A percentile compares a stretch with the other conserved stretches of the same genome.
These are phyloP conservation scores for Penicillium brevicompactum DNA, from an alignment of 2,329 filamentous ascomycete species.

Conservation along the genomic window DNA sequence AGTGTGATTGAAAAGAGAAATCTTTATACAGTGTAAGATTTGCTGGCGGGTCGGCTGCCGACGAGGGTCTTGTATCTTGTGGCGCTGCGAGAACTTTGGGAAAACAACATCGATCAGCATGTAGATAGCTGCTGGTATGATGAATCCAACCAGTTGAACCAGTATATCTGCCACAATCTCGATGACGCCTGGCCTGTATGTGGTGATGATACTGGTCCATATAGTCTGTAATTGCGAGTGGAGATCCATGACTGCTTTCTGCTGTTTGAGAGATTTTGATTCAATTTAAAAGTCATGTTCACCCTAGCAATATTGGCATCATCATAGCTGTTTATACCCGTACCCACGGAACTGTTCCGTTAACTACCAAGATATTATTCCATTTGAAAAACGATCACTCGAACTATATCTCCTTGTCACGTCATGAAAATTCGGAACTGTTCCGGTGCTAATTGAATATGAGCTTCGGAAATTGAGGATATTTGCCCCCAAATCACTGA, in stretches of 20 bases:
- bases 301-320: too few species aligned
- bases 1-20: not conserved
- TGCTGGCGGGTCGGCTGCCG: slow-evolving; percentile 3
- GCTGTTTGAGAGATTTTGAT: not conserved
- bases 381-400: too few species aligned
- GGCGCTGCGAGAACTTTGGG: slow-evolving; percentile 2
- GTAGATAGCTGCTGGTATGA: slow-evolving; percentile 10
- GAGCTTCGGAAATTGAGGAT: too few species aligned
- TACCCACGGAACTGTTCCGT: not conserved
- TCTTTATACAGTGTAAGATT: slow-evolving; percentile 1
- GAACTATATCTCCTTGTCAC: too few species aligned
- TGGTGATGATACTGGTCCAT: not conserved
- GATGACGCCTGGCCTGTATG: not conserved
- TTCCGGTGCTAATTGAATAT: too few species aligned
- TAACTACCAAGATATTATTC: not conserved
- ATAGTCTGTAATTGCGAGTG: not conserved
- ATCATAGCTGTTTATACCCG: too few species aligned
- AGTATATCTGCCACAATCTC: not conserved
- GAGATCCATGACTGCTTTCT: not conserved
- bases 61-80: slow-evolving; percentile 2
- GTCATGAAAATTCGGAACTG: too few species aligned
- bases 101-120: slow-evolving; percentile 5
- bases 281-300: too few species aligned
- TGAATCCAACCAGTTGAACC: slow-evolving; percentile 9
- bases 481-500: too few species aligned